Conservation (phyloP, 106 monocot species). For the Acorus calamus region DNA sequence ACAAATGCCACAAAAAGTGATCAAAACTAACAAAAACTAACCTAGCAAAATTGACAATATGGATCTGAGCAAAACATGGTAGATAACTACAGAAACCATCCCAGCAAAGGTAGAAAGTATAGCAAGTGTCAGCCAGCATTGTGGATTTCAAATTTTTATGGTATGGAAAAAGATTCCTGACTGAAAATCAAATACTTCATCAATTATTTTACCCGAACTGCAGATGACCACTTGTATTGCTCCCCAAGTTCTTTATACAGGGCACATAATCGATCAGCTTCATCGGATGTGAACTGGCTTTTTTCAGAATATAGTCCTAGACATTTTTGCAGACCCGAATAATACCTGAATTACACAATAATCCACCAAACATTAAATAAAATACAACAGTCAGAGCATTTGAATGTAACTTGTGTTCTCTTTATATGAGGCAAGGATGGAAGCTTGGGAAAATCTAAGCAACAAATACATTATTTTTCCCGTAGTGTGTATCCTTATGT, state of each 20-base stretch:
- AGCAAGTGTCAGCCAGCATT: background rate
- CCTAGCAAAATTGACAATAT: no score
- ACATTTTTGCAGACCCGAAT: constrained; percentile 80
- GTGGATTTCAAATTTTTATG: background rate
- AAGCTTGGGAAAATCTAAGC: no score
- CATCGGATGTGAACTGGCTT: constrained; percentile 57
- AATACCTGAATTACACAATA: constrained; percentile 46
- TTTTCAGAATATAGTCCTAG: constrained; percentile 60
- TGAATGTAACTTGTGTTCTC: background rate
- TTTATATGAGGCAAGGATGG: no score
- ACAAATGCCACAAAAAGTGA: no score
- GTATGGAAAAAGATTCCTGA: background rate
- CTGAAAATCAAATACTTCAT: background rate
- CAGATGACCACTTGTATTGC: constrained; percentile 73
- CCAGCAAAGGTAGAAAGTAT: background rate
- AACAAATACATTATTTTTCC: no score
- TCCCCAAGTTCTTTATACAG: constrained; percentile 75
- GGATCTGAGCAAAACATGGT: no score
- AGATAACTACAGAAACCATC: no score
- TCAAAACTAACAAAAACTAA: no score
- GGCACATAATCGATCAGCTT: constrained; percentile 45
- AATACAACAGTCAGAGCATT: background rate
- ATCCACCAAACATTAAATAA: background rate
- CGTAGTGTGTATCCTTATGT: no score
- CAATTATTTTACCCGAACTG: constrained; percentile 60